phyloP scores from a whole-genome alignment of 73 alveolate genomes.

The Tetrahymena malaccensis region DNA sequence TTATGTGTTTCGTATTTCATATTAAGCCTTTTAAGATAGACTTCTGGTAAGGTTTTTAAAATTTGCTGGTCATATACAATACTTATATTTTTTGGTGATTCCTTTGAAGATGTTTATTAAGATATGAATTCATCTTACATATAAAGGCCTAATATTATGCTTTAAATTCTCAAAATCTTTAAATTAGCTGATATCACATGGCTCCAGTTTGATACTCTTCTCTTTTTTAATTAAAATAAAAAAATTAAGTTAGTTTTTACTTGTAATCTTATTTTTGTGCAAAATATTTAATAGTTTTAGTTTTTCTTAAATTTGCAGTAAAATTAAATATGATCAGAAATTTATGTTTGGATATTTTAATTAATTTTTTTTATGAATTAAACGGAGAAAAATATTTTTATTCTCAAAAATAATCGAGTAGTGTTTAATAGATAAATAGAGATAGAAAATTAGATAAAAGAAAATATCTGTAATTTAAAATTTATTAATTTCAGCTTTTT shows the following conservation, averaged over 20 bases:
- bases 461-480: too few species aligned
- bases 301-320: too few species aligned
- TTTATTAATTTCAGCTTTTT: neutral
- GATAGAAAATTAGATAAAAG: neutral
- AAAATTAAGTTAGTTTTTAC: too few species aligned
- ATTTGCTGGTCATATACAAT: neutral
- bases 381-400: neutral
- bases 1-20: neutral
- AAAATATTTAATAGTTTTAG: too few species aligned
- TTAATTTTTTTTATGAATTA: too few species aligned
- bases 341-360: neutral
- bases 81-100: neutral
- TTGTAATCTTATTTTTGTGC: too few species aligned
- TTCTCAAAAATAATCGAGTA: neutral
- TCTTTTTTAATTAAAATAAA: neutral
- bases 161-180: neutral
- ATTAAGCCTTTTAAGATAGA: neutral
- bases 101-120: neutral
- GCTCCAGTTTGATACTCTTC: neutral
- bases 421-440: too few species aligned
- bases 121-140: neutral
- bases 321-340: too few species aligned
- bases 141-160: neutral
- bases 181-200: neutral
- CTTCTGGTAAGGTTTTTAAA: neutral